Evolutionary conservation across 139 green algal genomes (phyloP).

Genomic region (Spirogloea muscicola): DNA sequence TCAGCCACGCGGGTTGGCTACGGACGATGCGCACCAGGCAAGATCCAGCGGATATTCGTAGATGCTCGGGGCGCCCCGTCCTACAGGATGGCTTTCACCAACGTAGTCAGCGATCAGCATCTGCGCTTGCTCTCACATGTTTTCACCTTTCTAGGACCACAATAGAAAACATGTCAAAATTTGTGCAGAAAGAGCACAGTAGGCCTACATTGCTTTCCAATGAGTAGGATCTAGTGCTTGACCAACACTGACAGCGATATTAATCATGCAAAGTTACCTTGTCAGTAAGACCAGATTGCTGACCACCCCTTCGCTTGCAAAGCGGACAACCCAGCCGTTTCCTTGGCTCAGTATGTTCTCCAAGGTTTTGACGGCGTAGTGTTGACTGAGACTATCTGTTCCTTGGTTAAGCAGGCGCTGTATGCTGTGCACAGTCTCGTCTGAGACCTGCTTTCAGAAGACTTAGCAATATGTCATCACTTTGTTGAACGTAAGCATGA

Average conservation of each 20-base stretch:
- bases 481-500: background rate
- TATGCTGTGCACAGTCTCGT: constrained; percentile 37
- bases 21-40: constrained; percentile 67
- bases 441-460: constrained; percentile 15
- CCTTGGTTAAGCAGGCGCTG: constrained; percentile 62
- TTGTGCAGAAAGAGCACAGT: too few species aligned
- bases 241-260: too few species aligned
- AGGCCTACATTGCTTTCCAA: too few species aligned
- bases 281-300: too few species aligned
- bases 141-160: background rate
- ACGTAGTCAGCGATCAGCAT: too few species aligned
- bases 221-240: too few species aligned
- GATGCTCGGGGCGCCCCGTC: too few species aligned
- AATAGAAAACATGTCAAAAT: constrained; percentile 30
- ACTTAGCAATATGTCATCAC: too few species aligned
- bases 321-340: constrained; percentile 66
- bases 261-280: too few species aligned
- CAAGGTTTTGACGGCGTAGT: constrained; percentile 92
- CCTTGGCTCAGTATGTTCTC: constrained; percentile 85
- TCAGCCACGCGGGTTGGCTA: constrained; percentile 11
- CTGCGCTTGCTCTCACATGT: too few species aligned
- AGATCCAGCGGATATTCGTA: constrained; percentile 67
- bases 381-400: constrained; percentile 78
- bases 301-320: constrained; percentile 53
- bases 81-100: too few species aligned